These are phyloP conservation scores for Paradendryphiella salina DNA, from an alignment of 2,329 filamentous ascomycete genomes.

Conservation along the genomic window DNA sequence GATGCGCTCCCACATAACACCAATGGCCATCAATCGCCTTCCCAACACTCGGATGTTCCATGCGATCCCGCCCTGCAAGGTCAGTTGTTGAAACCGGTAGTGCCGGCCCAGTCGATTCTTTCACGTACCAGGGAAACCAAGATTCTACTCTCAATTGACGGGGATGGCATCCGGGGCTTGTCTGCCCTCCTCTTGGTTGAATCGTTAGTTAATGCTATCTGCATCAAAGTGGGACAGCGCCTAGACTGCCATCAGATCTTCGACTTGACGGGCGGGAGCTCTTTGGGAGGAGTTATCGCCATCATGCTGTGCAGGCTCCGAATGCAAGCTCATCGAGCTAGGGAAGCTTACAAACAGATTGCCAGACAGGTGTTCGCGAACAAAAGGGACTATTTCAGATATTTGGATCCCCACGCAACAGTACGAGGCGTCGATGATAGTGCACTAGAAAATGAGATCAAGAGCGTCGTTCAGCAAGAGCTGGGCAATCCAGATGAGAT, in stretches of 20 bases:
- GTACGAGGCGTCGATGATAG: constrained; percentile 12
- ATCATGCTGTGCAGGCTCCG: constrained; percentile 38
- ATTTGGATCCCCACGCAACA: constrained; percentile 25
- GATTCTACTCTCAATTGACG: constrained; percentile 40
- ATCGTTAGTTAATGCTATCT: constrained; percentile 39
- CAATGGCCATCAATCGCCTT: constrained; percentile 2
- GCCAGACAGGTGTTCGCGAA: constrained; percentile 32
- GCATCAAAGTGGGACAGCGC: constrained; percentile 29
- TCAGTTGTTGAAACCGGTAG: constrained; percentile 7
- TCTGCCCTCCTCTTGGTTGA: constrained; percentile 37
- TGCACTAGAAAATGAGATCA: constrained; percentile 29
- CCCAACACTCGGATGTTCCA: neutral
- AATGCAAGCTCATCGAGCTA: constrained; percentile 35
- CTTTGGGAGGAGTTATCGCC: constrained; percentile 34
- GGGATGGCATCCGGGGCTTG: constrained; percentile 39
- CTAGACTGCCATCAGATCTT: constrained; percentile 39
- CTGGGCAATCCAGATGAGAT: constrained; percentile 23
- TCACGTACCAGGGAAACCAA: constrained; percentile 34
- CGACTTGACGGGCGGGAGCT: constrained; percentile 37
- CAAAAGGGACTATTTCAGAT: constrained; percentile 33
- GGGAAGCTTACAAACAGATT: constrained; percentile 37
- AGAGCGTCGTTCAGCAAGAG: constrained; percentile 24
- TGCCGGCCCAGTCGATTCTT: constrained; percentile 9
- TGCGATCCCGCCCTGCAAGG: constrained; percentile 3
- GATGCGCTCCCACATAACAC: neutral